phyloP scores from a whole-genome alignment of 2,329 filamentous ascomycete genomes.

The Fusarium nanum region DNA sequence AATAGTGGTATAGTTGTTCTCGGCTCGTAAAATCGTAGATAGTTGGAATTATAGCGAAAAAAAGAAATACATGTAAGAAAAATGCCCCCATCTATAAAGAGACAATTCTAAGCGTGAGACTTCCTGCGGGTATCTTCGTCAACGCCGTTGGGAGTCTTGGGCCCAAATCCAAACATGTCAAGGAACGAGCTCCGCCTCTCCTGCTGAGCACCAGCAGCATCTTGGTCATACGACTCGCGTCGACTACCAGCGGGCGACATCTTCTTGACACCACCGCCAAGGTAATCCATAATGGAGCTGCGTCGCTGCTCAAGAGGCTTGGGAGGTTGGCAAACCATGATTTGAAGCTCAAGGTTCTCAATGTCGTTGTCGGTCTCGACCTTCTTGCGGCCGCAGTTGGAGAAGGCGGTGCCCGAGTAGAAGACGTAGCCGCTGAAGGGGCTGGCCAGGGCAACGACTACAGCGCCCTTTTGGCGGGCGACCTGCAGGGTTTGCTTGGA shows the following conservation, averaged over 20 bases:
- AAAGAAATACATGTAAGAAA: constrained; percentile 5
- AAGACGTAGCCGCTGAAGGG: constrained; percentile 40
- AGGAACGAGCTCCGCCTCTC: constrained; percentile 34
- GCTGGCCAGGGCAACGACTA: constrained; percentile 27
- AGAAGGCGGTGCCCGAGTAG: constrained; percentile 36
- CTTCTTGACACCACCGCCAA: constrained; percentile 5
- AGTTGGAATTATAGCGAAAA: background rate
- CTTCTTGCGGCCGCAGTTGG: constrained; percentile 37
- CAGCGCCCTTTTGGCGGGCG: constrained; percentile 30
- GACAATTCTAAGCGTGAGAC: constrained; percentile 20
- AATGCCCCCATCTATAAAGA: constrained; percentile 7
- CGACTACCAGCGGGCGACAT: constrained; percentile 21
- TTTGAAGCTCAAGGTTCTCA: constrained; percentile 35
- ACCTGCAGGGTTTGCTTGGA: constrained; percentile 32
- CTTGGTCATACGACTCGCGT: constrained; percentile 26
- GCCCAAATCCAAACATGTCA: constrained; percentile 30
- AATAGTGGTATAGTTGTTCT: constrained; percentile 1
- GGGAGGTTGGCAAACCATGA: constrained; percentile 33
- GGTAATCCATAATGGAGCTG: constrained; percentile 36
- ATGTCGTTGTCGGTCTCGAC: constrained; percentile 33
- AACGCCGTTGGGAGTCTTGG: constrained; percentile 14
- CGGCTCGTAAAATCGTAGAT: constrained; percentile 4
- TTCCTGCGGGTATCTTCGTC: constrained; percentile 28
- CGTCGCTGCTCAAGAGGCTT: constrained; percentile 30
- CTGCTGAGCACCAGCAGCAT: background rate